Evolutionary conservation across 495 filamentous ascomycete genomes (phyloP).

Genomic region (Symbiotaphrina buchneri): DNA sequence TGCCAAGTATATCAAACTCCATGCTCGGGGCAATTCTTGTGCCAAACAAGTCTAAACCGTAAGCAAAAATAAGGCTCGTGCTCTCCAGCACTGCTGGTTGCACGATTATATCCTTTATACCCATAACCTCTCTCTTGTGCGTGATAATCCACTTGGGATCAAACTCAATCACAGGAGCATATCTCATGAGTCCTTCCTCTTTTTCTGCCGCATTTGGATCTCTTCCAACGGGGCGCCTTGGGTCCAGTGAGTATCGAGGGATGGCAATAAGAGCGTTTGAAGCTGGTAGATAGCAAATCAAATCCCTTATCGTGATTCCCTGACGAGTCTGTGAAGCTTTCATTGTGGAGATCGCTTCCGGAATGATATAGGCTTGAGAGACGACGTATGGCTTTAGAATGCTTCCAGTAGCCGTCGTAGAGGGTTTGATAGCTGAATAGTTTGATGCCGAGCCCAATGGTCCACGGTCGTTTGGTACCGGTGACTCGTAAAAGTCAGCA

Average conservation of each 20-base stretch:
- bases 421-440: constrained; percentile 46
- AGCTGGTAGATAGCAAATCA: constrained; percentile 53
- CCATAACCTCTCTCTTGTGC: constrained; percentile 65
- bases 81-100: constrained; percentile 71
- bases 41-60: constrained; percentile 72
- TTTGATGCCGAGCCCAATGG: constrained; percentile 41
- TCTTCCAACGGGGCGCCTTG: constrained; percentile 66
- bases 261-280: constrained; percentile 55
- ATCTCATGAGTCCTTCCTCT: constrained; percentile 66
- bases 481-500: constrained; percentile 76
- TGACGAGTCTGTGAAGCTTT: constrained; percentile 75
- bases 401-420: constrained; percentile 15
- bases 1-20: constrained; percentile 78
- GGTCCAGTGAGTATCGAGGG: constrained; percentile 57
- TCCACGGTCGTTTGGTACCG: constrained; percentile 65
- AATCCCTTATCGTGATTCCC: constrained; percentile 68
- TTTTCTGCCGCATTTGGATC: constrained; percentile 58
- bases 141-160: constrained; percentile 63
- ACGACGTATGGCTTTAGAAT: constrained; percentile 47
- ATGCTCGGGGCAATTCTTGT: constrained; percentile 66
- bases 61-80: constrained; percentile 78
- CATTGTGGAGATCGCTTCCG: constrained; percentile 52
- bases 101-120: constrained; percentile 47
- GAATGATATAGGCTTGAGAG: constrained; percentile 58
- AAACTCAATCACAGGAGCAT: constrained; percentile 55